phyloP scores from a whole-genome alignment of 371 early-diverging fungal genomes.

The Choanephora cucurbitarum region DNA sequence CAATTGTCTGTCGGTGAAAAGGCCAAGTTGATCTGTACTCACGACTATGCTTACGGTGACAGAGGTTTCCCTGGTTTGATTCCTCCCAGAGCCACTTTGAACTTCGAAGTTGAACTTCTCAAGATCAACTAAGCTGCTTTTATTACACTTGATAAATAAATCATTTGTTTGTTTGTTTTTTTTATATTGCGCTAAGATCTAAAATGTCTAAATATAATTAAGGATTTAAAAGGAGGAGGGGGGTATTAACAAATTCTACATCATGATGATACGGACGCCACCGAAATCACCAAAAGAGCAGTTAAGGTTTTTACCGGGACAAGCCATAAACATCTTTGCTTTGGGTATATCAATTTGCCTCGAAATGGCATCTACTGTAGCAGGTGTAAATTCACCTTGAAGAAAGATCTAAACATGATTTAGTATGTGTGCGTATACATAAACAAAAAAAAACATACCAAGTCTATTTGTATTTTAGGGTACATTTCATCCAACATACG shows the following conservation, averaged over 20 bases:
- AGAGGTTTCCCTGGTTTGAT: constrained; percentile 72
- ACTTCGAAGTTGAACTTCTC: constrained; percentile 85
- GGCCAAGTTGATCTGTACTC: constrained; percentile 69
- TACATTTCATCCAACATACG: constrained; percentile 50
- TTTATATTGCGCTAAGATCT: background rate
- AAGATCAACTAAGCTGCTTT: constrained; percentile 85
- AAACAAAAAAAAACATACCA: constrained; percentile 24
- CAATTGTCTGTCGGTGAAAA: constrained; percentile 80
- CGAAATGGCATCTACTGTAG: constrained; percentile 49
- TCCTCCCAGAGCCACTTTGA: constrained; percentile 80
- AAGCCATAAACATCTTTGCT: constrained; percentile 50
- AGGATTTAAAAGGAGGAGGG: too few species aligned
- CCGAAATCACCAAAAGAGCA: constrained; percentile 45
- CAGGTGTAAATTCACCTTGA: constrained; percentile 46
- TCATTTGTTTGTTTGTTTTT: background rate
- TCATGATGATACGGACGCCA: constrained; percentile 54
- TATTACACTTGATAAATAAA: too few species aligned
- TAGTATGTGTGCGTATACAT: background rate
- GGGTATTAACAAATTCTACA: constrained; percentile 14
- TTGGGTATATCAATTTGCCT: constrained; percentile 43
- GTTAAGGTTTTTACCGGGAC: constrained; percentile 41
- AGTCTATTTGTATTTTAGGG: constrained; percentile 54
- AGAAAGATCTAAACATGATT: constrained; percentile 34
- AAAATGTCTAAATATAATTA: too few species aligned
- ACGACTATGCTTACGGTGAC: constrained; percentile 78